A percentile compares a stretch with the other conserved stretches of the same genome.
phyloP scores from a whole-genome alignment of 768 basidiomycete species.

The Boletus rex-veris region DNA sequence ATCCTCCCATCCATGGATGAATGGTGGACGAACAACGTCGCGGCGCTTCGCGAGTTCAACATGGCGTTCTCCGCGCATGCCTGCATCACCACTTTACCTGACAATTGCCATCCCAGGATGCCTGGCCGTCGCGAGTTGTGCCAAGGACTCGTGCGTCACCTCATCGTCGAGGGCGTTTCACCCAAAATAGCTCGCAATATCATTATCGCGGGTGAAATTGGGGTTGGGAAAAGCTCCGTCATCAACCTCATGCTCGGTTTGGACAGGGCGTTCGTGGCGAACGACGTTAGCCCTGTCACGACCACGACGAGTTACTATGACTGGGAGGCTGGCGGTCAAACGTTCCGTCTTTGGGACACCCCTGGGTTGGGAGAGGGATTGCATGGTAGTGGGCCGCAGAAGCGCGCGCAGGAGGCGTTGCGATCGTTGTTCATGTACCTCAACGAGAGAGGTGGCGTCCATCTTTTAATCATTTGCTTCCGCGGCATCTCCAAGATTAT shows the following conservation, averaged over 20 bases:
- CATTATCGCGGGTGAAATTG: slow-evolving; percentile 24
- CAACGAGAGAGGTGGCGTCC: slow-evolving; percentile 19
- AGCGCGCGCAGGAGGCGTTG: slow-evolving; percentile 18
- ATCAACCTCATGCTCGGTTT: slow-evolving; percentile 25
- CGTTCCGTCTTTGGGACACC: slow-evolving; percentile 30
- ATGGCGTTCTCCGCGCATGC: slow-evolving; percentile 33
- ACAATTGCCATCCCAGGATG: slow-evolving; percentile 21
- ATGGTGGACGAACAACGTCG: slow-evolving; percentile 39
- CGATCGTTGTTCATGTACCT: slow-evolving; percentile 22
- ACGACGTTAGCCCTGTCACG: slow-evolving; percentile 19
- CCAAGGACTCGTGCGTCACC: slow-evolving; percentile 12
- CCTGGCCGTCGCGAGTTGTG: slow-evolving; percentile 19
- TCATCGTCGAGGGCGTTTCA: slow-evolving; percentile 18
- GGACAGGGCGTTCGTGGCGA: slow-evolving; percentile 17
- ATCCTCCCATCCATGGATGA: slow-evolving; percentile 30
- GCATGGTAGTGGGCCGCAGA: slow-evolving; percentile 14
- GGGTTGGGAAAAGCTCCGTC: slow-evolving; percentile 30
- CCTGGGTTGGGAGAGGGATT: slow-evolving; percentile 27
- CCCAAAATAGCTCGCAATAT: slow-evolving; percentile 23
- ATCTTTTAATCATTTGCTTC: slow-evolving; percentile 28
- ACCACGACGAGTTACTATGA: slow-evolving; percentile 10
- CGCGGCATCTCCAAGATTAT: slow-evolving; percentile 17
- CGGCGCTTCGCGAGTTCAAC: slow-evolving; percentile 21
- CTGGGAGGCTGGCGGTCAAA: slow-evolving; percentile 5
- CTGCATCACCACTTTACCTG: slow-evolving; percentile 20